Conservation (phyloP, 2,329 filamentous ascomycete species). For the Fusarium algeriense region DNA sequence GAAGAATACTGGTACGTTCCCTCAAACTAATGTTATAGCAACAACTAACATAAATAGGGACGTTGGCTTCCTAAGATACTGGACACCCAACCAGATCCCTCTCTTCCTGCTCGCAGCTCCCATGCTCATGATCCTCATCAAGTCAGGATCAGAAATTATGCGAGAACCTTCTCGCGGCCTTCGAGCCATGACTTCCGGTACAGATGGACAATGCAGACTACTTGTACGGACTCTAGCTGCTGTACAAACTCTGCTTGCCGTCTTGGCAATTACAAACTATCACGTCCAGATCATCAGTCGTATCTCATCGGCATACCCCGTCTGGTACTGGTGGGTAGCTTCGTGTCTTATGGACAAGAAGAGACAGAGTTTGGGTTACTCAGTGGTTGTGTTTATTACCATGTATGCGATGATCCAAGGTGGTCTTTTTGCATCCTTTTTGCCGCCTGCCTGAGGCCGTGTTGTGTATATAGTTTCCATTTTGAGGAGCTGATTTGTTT, state of each 20-base stretch:
- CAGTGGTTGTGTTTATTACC: slow-evolving; percentile 75
- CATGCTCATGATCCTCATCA: slow-evolving; percentile 73
- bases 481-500: background rate
- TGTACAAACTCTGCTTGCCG: slow-evolving; percentile 78
- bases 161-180: slow-evolving; percentile 36
- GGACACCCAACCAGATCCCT: slow-evolving; percentile 87
- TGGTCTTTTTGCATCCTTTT: slow-evolving; percentile 86
- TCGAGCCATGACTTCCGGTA: background rate
- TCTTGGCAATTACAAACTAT: slow-evolving; percentile 80
- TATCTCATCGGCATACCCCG: slow-evolving; percentile 86
- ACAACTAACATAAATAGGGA: slow-evolving; percentile 69
- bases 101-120: slow-evolving; percentile 88
- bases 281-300: slow-evolving; percentile 96
- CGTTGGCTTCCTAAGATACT: slow-evolving; percentile 88
- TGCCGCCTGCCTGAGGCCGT: slow-evolving; percentile 79
- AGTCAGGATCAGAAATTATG: slow-evolving; percentile 66
- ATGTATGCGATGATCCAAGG: slow-evolving; percentile 88
- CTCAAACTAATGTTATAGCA: background rate
- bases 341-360: slow-evolving; percentile 55
- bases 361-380: slow-evolving; percentile 50
- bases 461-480: background rate
- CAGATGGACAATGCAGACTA: slow-evolving; percentile 32
- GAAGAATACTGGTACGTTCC: slow-evolving; percentile 83
- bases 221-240: slow-evolving; percentile 72
- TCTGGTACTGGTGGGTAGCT: slow-evolving; percentile 90